Conservation (phyloP, 495 filamentous ascomycete species). For the Sordaria brevicollis region DNA sequence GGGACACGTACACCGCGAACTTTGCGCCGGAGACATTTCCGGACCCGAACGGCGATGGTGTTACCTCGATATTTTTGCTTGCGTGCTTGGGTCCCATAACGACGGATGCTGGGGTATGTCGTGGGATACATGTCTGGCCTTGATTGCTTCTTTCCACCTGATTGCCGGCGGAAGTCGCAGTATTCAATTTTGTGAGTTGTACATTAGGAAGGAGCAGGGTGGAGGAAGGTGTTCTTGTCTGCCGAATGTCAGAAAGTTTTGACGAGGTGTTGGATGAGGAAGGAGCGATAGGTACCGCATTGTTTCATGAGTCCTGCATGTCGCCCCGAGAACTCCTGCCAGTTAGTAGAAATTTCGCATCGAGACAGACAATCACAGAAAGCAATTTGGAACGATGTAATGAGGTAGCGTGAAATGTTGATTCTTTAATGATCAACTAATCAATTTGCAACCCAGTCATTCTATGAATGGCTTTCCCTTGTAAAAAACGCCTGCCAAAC, state of each 20-base stretch:
- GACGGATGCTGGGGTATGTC: background rate
- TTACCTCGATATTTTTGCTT: background rate
- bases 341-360: background rate
- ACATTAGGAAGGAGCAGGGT: background rate
- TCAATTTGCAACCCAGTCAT: background rate
- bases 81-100: background rate
- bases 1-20: too few species aligned
- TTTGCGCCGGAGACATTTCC: background rate
- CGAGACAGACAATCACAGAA: background rate
- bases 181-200: background rate
- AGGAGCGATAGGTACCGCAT: background rate
- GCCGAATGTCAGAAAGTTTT: background rate
- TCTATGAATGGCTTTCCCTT: background rate
- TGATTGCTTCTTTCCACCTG: background rate
- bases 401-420: background rate
- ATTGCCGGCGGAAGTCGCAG: background rate
- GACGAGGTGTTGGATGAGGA: background rate
- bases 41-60: background rate
- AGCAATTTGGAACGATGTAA: background rate
- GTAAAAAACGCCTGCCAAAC: background rate
- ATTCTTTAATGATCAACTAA: background rate
- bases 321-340: background rate
- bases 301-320: background rate
- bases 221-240: background rate
- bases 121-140: background rate